These are phyloP conservation scores for Curvularia sp. DNA, from an alignment of 2,329 filamentous ascomycete species.

Conservation along the genomic window DNA sequence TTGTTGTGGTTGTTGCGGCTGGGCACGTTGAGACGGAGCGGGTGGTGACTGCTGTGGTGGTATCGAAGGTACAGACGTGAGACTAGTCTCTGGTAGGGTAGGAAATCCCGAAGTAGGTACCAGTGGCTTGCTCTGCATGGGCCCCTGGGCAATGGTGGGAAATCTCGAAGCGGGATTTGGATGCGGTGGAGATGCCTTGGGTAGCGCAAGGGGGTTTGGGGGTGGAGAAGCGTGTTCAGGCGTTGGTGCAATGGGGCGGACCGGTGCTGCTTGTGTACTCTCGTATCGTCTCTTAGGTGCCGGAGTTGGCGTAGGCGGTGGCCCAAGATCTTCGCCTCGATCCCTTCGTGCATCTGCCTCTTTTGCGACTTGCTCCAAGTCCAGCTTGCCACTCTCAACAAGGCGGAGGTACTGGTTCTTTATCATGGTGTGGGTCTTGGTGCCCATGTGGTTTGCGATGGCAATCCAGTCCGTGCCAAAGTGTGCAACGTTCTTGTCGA, in stretches of 20 bases:
- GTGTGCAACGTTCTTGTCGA: constrained; percentile 72
- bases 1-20: constrained; percentile 25
- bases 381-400: constrained; percentile 53
- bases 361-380: constrained; percentile 53
- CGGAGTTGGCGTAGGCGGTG: constrained; percentile 58
- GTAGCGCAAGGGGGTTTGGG: constrained; percentile 33
- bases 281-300: constrained; percentile 59
- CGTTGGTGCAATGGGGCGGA: constrained; percentile 55
- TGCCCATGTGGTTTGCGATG: constrained; percentile 80
- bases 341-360: constrained; percentile 53
- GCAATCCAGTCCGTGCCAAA: constrained; percentile 81
- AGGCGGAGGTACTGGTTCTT: constrained; percentile 61
- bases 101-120: constrained; percentile 33
- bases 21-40: constrained; percentile 31
- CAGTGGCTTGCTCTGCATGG: constrained; percentile 37
- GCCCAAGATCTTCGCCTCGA: constrained; percentile 56
- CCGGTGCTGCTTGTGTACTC: constrained; percentile 47
- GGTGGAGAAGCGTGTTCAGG: constrained; percentile 54
- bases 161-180: constrained; percentile 36
- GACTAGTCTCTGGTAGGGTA: constrained; percentile 37
- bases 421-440: constrained; percentile 85
- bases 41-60: constrained; percentile 44
- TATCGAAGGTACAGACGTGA: constrained; percentile 39
- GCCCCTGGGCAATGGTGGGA: constrained; percentile 45
- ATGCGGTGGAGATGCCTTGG: constrained; percentile 51